Evolutionary conservation across 805 yeast genomes (phyloP).

Genomic region (Dipodascus geniculatus): DNA sequence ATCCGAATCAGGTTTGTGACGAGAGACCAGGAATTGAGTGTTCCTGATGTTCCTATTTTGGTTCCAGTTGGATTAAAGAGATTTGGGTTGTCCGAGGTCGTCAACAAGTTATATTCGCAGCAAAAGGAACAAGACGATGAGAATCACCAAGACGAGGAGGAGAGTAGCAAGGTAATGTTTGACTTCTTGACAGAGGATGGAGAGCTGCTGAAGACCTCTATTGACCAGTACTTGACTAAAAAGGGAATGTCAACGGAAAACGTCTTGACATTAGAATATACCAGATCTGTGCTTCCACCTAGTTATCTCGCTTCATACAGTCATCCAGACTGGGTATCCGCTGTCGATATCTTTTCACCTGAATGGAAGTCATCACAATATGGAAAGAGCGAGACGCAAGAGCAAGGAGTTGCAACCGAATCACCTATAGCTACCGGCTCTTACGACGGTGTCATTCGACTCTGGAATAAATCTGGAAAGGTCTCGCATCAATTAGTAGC

Average conservation of each 20-base stretch:
- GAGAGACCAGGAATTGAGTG: conserved; percentile 63
- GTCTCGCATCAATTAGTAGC: conserved; percentile 75
- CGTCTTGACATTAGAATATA: conserved; percentile 71
- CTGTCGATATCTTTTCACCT: conserved; percentile 36
- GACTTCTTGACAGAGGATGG: conserved; percentile 80
- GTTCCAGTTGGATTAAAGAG: conserved; percentile 82
- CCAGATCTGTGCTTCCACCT: conserved; percentile 91
- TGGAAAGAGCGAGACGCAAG: conserved; percentile 28
- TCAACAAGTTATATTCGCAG: conserved; percentile 63
- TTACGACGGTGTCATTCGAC: conserved; percentile 88
- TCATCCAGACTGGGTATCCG: conserved; percentile 93
- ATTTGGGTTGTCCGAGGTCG: conserved; percentile 89
- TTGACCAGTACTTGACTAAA: conserved; percentile 64
- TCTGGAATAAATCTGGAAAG: conserved; percentile 73
- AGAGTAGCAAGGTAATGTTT: conserved; percentile 65
- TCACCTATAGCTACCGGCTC: conserved; percentile 48
- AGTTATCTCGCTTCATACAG: conserved; percentile 75
- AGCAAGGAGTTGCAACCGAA: conserved; percentile 41
- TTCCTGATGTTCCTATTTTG: conserved; percentile 68
- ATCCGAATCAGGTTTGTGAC: conserved; percentile 69
- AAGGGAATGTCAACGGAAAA: conserved; percentile 79
- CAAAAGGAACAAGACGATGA: not conserved
- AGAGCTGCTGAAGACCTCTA: conserved; percentile 59
- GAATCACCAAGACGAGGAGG: conserved; percentile 17
- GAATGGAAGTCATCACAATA: not conserved